These are phyloP conservation scores for Dactylorhiza incarnata DNA, from an alignment of 106 monocot species.

Conservation along the genomic window DNA sequence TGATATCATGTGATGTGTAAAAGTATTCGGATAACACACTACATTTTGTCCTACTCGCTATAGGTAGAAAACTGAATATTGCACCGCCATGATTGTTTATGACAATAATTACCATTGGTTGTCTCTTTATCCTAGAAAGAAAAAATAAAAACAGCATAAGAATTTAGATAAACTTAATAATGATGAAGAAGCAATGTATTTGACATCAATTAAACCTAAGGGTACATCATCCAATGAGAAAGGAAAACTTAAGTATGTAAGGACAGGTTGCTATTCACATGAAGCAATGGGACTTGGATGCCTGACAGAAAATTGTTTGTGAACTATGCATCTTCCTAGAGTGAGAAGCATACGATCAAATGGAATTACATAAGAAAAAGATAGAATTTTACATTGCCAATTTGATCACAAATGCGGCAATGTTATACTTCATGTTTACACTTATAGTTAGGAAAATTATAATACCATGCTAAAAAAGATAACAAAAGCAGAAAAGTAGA, in stretches of 20 bases:
- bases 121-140: conserved; percentile 46
- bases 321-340: neutral
- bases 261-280: neutral
- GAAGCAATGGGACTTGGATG: neutral
- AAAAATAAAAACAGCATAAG: neutral
- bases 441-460: neutral
- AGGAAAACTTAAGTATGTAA: neutral
- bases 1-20: conserved; percentile 80
- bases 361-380: neutral
- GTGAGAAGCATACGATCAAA: neutral
- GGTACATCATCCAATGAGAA: neutral
- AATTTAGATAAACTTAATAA: neutral
- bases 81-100: conserved; percentile 97
- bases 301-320: neutral
- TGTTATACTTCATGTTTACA: neutral
- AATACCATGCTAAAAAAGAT: neutral
- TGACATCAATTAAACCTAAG: neutral
- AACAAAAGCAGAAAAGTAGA: neutral
- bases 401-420: neutral
- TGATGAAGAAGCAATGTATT: neutral
- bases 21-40: conserved; percentile 58
- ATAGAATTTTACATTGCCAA: no score
- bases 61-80: conserved; percentile 83
- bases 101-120: conserved; percentile 73
- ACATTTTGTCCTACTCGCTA: conserved; percentile 41